Evolutionary conservation across 306 rosid genomes (phyloP).

Genomic region (Comarum palustre): DNA sequence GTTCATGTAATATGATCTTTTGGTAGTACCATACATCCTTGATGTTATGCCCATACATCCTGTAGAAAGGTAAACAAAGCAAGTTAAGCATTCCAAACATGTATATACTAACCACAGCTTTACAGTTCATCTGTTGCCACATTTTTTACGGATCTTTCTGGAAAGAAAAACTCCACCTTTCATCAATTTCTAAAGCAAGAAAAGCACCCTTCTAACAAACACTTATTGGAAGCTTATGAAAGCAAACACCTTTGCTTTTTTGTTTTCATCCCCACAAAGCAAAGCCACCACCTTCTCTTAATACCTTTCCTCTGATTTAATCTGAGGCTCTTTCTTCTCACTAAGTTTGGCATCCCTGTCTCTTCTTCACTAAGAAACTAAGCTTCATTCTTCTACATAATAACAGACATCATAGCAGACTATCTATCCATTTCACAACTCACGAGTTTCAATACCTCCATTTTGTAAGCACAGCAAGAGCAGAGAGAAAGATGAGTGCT

Average conservation of each 20-base stretch:
- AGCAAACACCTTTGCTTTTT: conserved; percentile 28
- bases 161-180: conserved; percentile 38
- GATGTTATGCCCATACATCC: neutral
- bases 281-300: conserved; percentile 43
- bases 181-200: conserved; percentile 42
- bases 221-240: conserved; percentile 37
- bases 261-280: conserved; percentile 48
- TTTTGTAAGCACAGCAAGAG: neutral
- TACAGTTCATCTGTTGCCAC: conserved; percentile 39
- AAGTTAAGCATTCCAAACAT: conserved; percentile 23
- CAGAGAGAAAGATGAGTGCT: conserved; percentile 45
- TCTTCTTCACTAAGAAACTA: conserved; percentile 75
- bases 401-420: neutral
- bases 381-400: conserved; percentile 13
- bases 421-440: conserved; percentile 12
- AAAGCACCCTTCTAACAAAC: conserved; percentile 24
- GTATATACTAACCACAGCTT: conserved; percentile 25
- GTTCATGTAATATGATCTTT: neutral
- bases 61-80: conserved; percentile 1
- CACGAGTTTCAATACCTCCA: conserved; percentile 11
- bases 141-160: conserved; percentile 14
- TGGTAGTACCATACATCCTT: conserved; percentile 3
- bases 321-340: conserved; percentile 46
- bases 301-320: conserved; percentile 72
- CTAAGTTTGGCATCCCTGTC: conserved; percentile 74